phyloP scores from a whole-genome alignment of 768 basidiomycete species.

The Trametes elegans region DNA sequence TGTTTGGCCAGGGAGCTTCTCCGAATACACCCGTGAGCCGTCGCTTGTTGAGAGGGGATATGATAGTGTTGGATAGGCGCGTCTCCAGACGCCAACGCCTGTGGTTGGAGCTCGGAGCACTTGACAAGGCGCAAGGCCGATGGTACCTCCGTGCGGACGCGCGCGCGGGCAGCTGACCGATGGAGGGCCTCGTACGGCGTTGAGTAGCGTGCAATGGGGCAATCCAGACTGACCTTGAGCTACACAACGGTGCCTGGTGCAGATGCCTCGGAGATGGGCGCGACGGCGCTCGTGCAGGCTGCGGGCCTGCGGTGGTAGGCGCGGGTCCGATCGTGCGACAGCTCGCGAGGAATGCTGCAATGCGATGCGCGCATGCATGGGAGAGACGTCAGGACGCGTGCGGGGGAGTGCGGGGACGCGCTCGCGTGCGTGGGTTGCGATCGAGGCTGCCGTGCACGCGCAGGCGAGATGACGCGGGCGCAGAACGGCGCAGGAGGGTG shows the following conservation, averaged over 20 bases:
- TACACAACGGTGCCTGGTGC: background rate
- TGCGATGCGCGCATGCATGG: too few species aligned
- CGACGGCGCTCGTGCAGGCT: background rate
- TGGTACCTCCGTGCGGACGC: background rate
- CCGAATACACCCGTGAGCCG: constrained; percentile 1
- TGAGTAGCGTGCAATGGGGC: background rate
- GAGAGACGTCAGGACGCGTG: constrained; percentile 9
- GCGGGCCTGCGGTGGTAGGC: background rate
- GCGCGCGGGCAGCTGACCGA: background rate
- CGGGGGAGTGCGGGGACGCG: constrained; percentile 14
- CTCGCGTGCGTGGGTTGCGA: background rate
- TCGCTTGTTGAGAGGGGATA: constrained; percentile 1
- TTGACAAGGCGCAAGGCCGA: too few species aligned
- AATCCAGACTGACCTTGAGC: background rate
- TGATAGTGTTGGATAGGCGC: too few species aligned
- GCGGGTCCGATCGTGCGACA: constrained; percentile 9
- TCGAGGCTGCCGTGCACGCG: background rate
- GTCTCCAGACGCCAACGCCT: background rate
- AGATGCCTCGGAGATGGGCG: constrained; percentile 3
- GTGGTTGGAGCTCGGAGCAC: too few species aligned
- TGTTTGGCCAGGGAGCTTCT: background rate
- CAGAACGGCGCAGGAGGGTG: background rate
- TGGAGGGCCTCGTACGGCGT: background rate
- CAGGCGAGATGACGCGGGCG: constrained; percentile 13
- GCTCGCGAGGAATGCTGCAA: too few species aligned